Conservation (phyloP, 805 yeast genomes). For the Pichia californica region DNA sequence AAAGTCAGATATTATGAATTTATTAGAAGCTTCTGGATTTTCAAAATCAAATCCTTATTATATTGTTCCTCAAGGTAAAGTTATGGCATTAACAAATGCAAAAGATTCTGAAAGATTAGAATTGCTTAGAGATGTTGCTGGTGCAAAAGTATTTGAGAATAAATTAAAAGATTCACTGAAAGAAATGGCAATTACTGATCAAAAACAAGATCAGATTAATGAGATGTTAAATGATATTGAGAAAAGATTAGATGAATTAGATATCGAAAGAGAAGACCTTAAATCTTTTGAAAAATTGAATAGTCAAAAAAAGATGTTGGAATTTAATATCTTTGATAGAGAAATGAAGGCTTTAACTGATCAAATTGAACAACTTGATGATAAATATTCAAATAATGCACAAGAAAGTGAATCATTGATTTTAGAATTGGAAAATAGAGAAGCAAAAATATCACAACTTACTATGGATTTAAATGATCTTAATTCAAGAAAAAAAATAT, state of each 20-base stretch:
- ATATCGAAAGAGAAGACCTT: slow-evolving; percentile 71
- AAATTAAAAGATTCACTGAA: slow-evolving; percentile 71
- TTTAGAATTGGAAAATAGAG: slow-evolving; percentile 55
- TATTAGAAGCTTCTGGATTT: slow-evolving; percentile 88
- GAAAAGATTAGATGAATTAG: slow-evolving; percentile 69
- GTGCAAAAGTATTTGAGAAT: slow-evolving; percentile 84
- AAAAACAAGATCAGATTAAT: slow-evolving; percentile 64
- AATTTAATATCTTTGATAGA: slow-evolving; percentile 69
- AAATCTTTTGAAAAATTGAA: slow-evolving; percentile 63
- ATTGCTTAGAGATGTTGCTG: slow-evolving; percentile 86
- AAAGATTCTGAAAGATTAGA: slow-evolving; percentile 76
- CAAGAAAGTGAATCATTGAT: slow-evolving; percentile 49
- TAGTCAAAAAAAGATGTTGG: slow-evolving; percentile 60
- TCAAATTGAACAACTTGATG: slow-evolving; percentile 55
- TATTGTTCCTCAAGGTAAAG: slow-evolving; percentile 94
- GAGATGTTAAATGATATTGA: slow-evolving; percentile 67
- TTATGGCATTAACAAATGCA: slow-evolving; percentile 82
- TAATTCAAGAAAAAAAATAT: slow-evolving; percentile 42
- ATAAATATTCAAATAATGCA: slow-evolving; percentile 44
- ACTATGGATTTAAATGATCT: slow-evolving; percentile 40
- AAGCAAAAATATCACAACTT: slow-evolving; percentile 40
- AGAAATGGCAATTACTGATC: slow-evolving; percentile 69
- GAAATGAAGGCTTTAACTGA: slow-evolving; percentile 60
- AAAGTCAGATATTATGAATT: slow-evolving; percentile 70
- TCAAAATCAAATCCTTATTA: slow-evolving; percentile 87